Evolutionary conservation across 805 yeast species (phyloP).

Genomic region (Metschnikowia amazonensis): DNA sequence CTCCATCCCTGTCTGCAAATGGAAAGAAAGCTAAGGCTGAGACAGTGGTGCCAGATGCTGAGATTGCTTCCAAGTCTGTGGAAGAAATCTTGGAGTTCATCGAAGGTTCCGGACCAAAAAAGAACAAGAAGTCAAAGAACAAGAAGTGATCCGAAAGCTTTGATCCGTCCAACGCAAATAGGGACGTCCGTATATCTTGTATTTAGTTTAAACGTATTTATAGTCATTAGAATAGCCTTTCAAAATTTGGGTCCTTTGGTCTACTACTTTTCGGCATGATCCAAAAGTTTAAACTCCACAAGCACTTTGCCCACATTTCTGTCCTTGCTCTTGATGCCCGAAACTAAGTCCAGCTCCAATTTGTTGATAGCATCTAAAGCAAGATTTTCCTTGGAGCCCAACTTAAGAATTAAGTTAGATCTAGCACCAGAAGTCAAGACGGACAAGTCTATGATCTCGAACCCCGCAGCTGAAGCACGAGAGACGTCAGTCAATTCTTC

Average conservation of each 20-base stretch:
- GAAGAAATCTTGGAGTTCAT: conserved; percentile 72
- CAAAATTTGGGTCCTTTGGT: not conserved
- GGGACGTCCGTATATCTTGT: conserved; percentile 3
- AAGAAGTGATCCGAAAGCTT: conserved; percentile 2
- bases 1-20: conserved; percentile 3
- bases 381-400: conserved; percentile 25
- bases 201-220: conserved; percentile 4
- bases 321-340: conserved; percentile 13
- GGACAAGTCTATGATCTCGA: conserved; percentile 39
- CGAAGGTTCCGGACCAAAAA: conserved; percentile 39
- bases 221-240: not conserved
- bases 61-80: conserved; percentile 59
- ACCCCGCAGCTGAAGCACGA: conserved; percentile 28
- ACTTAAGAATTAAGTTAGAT: conserved; percentile 35
- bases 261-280: not conserved
- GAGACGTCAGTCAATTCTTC: conserved; percentile 22
- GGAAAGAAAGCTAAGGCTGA: conserved; percentile 16
- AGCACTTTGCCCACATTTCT: conserved; percentile 17
- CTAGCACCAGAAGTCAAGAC: conserved; percentile 60
- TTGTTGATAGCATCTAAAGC: conserved; percentile 8
- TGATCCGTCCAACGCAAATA: not conserved
- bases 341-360: conserved; percentile 16
- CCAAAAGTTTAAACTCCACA: conserved; percentile 12
- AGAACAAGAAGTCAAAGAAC: conserved; percentile 10
- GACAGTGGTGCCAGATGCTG: conserved; percentile 39